These are phyloP conservation scores for Fusarium euwallaceae DNA, from an alignment of 2,329 filamentous ascomycete species.

Conservation along the genomic window DNA sequence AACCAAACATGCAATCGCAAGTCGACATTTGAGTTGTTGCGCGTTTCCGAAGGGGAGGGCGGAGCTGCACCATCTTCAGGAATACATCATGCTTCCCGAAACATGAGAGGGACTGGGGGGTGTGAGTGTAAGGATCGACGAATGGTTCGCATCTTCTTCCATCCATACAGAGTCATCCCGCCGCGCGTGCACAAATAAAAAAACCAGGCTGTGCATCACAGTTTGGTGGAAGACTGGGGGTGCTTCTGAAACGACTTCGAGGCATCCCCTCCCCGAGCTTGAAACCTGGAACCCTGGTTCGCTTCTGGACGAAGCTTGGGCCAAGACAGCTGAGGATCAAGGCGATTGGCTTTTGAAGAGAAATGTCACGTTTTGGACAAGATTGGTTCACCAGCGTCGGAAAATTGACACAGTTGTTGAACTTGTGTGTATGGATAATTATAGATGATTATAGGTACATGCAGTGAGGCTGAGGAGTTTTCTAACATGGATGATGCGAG, in stretches of 20 bases:
- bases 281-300: constrained; percentile 35
- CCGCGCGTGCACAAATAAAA: background rate
- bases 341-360: constrained; percentile 25
- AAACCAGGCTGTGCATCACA: constrained; percentile 6
- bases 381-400: background rate
- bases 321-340: constrained; percentile 12
- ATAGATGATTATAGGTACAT: background rate
- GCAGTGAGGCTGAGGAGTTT: background rate
- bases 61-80: constrained; percentile 35
- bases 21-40: background rate
- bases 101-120: constrained; percentile 2
- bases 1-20: constrained; percentile 13
- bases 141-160: background rate
- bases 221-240: constrained; percentile 11
- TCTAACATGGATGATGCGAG: background rate
- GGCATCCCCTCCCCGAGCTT: constrained; percentile 22
- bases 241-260: constrained; percentile 35
- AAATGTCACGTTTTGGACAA: constrained; percentile 11
- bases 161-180: background rate
- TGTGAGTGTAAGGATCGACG: background rate
- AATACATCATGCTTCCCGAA: constrained; percentile 34
- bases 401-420: background rate
- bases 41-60: constrained; percentile 30
- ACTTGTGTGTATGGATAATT: background rate
- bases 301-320: constrained; percentile 33